A percentile compares a stretch with the other conserved stretches of the same genome.
These are phyloP conservation scores for Musa beccarii DNA, from an alignment of 176 grass and related monocot species.

Conservation along the genomic window DNA sequence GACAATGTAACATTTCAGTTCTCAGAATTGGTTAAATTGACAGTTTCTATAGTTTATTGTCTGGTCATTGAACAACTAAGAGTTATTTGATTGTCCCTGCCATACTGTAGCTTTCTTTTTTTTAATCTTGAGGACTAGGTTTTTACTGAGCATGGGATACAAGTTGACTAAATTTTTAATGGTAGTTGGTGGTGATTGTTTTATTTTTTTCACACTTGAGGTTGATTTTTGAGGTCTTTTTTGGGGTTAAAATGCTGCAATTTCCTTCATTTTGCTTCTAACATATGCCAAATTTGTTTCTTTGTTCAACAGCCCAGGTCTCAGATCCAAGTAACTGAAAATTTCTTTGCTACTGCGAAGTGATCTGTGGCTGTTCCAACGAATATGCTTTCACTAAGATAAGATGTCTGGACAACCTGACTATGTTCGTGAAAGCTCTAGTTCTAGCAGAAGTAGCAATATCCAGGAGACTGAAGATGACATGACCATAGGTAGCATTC, in stretches of 20 bases:
- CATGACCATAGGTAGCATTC: constrained; percentile 58
- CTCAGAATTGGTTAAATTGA: no score
- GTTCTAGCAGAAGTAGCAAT: constrained; percentile 80
- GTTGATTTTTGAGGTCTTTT: background rate
- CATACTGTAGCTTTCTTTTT: no score
- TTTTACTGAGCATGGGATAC: no score
- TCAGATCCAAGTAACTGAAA: background rate
- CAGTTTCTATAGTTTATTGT: no score
- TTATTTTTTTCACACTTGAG: background rate
- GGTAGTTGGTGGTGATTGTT: background rate
- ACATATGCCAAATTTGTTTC: background rate
- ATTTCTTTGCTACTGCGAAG: background rate
- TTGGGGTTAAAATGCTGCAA: background rate
- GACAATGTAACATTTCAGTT: no score
- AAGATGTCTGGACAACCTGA: constrained; percentile 73
- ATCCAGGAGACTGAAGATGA: constrained; percentile 72
- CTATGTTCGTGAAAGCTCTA: constrained; percentile 72
- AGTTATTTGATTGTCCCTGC: no score
- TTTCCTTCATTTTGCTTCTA: background rate
- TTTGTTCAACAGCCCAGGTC: background rate
- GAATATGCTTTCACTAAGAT: constrained; percentile 36
- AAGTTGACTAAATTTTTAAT: no score
- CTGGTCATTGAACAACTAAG: no score
- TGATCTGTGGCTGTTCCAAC: background rate
- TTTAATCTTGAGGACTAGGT: no score